phyloP scores from a whole-genome alignment of 2,329 filamentous ascomycete genomes.

The Diaporthe sp. region DNA sequence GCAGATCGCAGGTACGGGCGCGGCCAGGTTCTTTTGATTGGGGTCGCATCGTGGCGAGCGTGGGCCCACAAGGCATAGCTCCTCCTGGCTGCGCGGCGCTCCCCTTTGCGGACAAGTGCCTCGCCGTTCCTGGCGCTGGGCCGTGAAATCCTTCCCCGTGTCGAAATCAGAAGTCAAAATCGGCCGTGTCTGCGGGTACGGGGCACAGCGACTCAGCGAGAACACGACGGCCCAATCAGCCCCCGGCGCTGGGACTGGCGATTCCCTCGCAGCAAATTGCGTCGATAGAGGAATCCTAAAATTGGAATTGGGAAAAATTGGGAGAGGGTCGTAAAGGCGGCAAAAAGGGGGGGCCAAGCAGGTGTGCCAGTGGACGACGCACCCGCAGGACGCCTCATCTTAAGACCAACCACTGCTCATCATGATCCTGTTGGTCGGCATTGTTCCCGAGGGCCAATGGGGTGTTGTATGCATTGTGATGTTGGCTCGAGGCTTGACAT shows the following conservation, averaged over 20 bases:
- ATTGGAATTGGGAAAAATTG: conserved; percentile 16
- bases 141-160: conserved; percentile 13
- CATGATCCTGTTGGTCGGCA: conserved; percentile 17
- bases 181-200: background rate
- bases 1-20: conserved; percentile 9
- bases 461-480: background rate
- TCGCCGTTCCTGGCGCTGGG: conserved; percentile 22
- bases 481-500: conserved; percentile 11
- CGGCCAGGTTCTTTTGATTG: conserved; percentile 21
- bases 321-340: conserved; percentile 7
- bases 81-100: background rate
- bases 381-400: conserved; percentile 3
- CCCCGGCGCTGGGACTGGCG: background rate
- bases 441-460: background rate
- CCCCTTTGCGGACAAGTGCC: conserved; percentile 9
- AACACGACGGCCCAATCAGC: background rate
- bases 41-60: background rate
- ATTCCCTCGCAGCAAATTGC: conserved; percentile 24
- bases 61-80: conserved; percentile 26
- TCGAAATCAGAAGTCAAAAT: conserved; percentile 14
- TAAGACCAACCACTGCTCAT: conserved; percentile 11
- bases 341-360: conserved; percentile 9
- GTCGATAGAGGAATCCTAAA: conserved; percentile 10
- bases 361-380: background rate
- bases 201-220: conserved; percentile 18